phyloP scores from a whole-genome alignment of 1,284 basidiomycete genomes.

The Heterobasidion parviporum region DNA sequence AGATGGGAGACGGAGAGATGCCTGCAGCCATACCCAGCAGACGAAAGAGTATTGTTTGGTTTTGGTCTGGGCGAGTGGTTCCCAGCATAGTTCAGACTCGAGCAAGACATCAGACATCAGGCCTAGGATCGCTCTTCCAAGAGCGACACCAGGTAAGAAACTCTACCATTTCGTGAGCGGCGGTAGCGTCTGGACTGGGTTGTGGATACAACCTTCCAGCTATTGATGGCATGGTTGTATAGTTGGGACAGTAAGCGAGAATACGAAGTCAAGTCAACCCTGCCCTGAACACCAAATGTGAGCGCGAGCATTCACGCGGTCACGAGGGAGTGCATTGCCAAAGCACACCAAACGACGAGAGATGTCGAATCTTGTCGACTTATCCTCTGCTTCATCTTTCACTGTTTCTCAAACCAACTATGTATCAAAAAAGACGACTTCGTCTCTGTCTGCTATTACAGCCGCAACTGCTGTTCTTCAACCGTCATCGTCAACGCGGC shows the following conservation, averaged over 20 bases:
- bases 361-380: slow-evolving; percentile 46
- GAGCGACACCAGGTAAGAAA: too few species aligned
- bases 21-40: too few species aligned
- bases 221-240: not conserved
- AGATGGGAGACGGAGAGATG: too few species aligned
- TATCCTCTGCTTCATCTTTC: slow-evolving; percentile 22
- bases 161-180: too few species aligned
- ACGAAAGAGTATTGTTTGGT: too few species aligned
- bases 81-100: too few species aligned
- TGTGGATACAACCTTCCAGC: not conserved
- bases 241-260: too few species aligned
- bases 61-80: too few species aligned
- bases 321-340: slow-evolving; percentile 31
- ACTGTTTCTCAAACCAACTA: slow-evolving; percentile 1
- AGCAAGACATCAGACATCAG: too few species aligned
- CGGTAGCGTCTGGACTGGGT: too few species aligned
- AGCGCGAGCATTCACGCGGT: slow-evolving; percentile 23
- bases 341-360: slow-evolving; percentile 44
- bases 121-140: too few species aligned
- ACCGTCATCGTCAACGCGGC: not conserved
- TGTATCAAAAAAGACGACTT: not conserved
- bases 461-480: not conserved
- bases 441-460: not conserved
- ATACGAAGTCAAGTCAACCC: slow-evolving; percentile 11
- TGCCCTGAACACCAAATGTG: slow-evolving; percentile 26